Evolutionary conservation across 208 protist species (phyloP).

Genomic region (Trichomonas gallinae): DNA sequence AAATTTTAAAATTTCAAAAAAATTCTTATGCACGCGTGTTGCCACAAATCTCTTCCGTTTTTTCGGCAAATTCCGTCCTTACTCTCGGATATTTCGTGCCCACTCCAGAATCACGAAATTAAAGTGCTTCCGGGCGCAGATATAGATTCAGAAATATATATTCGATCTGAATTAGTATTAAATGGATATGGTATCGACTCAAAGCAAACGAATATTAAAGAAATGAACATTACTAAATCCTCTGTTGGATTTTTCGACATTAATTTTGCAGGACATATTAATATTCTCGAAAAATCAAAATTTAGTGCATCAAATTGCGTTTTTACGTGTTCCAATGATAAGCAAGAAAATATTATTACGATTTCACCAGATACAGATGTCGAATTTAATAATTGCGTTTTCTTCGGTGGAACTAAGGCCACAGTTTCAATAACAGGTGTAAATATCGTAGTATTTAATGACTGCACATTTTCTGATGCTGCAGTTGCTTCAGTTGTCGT

Average conservation of each 20-base stretch:
- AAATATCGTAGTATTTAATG: background rate
- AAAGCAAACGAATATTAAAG: background rate
- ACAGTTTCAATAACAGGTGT: background rate
- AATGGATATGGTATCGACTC: background rate
- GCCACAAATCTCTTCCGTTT: no score
- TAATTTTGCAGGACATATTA: background rate
- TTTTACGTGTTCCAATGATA: background rate
- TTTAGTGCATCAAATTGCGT: background rate
- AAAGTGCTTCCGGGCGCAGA: background rate
- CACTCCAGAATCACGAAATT: background rate
- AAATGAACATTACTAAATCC: background rate
- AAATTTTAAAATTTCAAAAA: no score
- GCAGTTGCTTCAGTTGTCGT: background rate
- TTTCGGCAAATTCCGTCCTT: background rate
- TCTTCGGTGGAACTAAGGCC: background rate
- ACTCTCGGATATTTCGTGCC: background rate
- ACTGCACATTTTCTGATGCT: background rate
- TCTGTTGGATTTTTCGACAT: background rate
- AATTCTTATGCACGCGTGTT: no score
- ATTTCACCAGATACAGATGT: background rate
- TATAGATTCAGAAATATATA: background rate
- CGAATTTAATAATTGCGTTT: background rate
- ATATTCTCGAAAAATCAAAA: background rate
- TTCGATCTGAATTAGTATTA: background rate
- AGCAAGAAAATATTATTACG: background rate